These are phyloP conservation scores for Pichia kluyveri DNA, from an alignment of 805 yeast genomes.

Conservation along the genomic window DNA sequence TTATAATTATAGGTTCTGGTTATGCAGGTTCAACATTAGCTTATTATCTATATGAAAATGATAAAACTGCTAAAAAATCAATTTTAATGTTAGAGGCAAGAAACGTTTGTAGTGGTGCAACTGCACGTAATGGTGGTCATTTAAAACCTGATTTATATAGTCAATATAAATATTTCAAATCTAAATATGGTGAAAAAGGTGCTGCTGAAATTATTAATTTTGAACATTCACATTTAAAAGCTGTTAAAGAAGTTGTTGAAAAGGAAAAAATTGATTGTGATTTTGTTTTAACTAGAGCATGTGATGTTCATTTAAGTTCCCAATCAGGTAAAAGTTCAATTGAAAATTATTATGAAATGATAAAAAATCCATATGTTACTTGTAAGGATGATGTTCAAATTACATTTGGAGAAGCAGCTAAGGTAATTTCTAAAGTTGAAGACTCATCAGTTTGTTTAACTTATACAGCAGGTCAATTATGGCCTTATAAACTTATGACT, in stretches of 20 bases:
- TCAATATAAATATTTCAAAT: constrained; percentile 10
- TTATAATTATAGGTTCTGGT: constrained; percentile 35
- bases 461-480: constrained; percentile 34
- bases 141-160: constrained; percentile 28
- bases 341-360: constrained; percentile 17
- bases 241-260: constrained; percentile 26
- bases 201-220: constrained; percentile 31
- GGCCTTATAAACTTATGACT: constrained; percentile 35
- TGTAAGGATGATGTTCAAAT: constrained; percentile 27
- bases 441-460: constrained; percentile 25
- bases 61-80: constrained; percentile 5
- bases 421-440: constrained; percentile 21
- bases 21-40: constrained; percentile 35
- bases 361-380: background rate
- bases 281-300: constrained; percentile 23
- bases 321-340: constrained; percentile 14
- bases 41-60: constrained; percentile 21
- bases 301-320: constrained; percentile 20
- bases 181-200: constrained; percentile 18
- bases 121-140: constrained; percentile 44
- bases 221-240: constrained; percentile 28
- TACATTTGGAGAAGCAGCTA: constrained; percentile 24
- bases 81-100: constrained; percentile 32
- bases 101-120: constrained; percentile 32
- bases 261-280: constrained; percentile 26